Conservation (phyloP, 768 basidiomycete species). For the Lepiota venenata region DNA sequence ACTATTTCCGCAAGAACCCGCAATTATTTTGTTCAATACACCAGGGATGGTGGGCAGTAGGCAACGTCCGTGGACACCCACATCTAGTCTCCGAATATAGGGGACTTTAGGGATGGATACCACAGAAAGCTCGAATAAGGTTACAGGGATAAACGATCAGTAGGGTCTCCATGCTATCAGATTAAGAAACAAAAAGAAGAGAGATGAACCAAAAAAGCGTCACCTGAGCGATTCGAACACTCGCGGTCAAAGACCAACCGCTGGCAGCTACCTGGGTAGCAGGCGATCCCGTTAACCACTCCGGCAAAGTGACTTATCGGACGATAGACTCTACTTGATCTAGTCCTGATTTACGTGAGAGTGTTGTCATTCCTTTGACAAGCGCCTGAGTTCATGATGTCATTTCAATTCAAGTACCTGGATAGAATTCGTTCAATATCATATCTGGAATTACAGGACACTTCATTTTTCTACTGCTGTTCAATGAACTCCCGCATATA, state of each 20-base stretch:
- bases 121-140: too few species aligned
- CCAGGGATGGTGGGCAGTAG: too few species aligned
- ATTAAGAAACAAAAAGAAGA: not conserved
- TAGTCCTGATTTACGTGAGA: not conserved
- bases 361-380: too few species aligned
- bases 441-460: not conserved
- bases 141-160: conserved; percentile 12
- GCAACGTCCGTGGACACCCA: too few species aligned
- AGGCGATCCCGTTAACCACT: conserved; percentile 91
- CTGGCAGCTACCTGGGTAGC: conserved; percentile 41
- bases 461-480: not conserved
- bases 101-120: too few species aligned
- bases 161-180: not conserved
- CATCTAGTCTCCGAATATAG: too few species aligned
- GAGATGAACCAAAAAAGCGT: conserved; percentile 29
- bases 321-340: not conserved
- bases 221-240: conserved; percentile 55
- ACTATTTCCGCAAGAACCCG: too few species aligned
- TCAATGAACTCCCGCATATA: conserved; percentile 58
- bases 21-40: too few species aligned
- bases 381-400: not conserved
- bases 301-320: conserved; percentile 80
- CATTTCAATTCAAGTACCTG: not conserved
- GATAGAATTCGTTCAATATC: not conserved
- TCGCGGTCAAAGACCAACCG: conserved; percentile 50